Conservation (phyloP, 345 rosid species). For the Triadica sebifera region DNA sequence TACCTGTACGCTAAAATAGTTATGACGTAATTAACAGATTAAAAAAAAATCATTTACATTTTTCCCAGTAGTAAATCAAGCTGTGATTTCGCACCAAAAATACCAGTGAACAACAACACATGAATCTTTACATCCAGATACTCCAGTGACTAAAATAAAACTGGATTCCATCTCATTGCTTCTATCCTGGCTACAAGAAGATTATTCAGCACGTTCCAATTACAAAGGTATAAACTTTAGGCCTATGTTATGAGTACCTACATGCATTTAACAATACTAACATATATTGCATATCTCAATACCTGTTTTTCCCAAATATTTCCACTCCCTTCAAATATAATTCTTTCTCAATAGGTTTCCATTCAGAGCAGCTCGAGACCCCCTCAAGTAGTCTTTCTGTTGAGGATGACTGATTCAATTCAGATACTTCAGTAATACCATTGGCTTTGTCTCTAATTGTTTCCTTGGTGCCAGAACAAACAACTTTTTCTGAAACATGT, state of each 20-base stretch:
- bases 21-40: neutral
- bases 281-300: conserved; percentile 19
- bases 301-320: conserved; percentile 98
- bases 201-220: conserved; percentile 2
- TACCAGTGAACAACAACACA: neutral
- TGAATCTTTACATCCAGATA: neutral
- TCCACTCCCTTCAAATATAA: conserved; percentile 88
- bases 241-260: conserved; percentile 8
- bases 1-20: neutral
- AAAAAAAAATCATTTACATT: neutral
- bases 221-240: neutral
- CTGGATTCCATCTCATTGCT: neutral
- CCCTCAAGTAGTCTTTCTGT: conserved; percentile 13
- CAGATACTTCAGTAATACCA: conserved; percentile 35
- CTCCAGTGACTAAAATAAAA: neutral
- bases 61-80: neutral
- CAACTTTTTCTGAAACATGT: conserved; percentile 17
- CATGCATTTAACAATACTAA: conserved; percentile 12
- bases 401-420: conserved; percentile 34
- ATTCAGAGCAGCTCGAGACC: conserved; percentile 35
- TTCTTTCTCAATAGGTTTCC: conserved; percentile 93
- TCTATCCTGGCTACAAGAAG: conserved; percentile 1
- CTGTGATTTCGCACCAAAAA: neutral
- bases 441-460: conserved; percentile 28
- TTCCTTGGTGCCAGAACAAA: conserved; percentile 33